Evolutionary conservation across 2,329 filamentous ascomycete species (phyloP), one percentile per base, ranked within the genome.

Genomic region (Botrytis porri): DNA sequence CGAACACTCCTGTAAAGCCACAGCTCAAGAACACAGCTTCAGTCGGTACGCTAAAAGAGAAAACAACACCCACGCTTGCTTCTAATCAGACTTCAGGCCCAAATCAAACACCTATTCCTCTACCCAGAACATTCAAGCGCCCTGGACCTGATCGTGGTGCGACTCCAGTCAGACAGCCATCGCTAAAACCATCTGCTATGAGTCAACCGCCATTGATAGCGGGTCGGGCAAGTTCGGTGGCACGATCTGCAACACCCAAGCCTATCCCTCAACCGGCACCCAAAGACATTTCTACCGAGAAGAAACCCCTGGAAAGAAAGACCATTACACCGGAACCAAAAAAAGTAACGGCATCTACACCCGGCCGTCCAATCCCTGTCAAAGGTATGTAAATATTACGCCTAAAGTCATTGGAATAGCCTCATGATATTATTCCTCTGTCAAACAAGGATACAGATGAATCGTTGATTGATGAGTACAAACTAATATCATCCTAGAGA

Each of bases 131-230:
- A n/a, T 60, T 72, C 20, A 67, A 18, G 20, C 65, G 70, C 59
- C 70, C 62, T 60, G 70, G 70, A 67, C 70, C 48, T 61, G 70
- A 66, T 48, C 43, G 65, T 32, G 35, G 65, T 57, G 51, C 65
- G 7, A 69, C 65, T 57, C 65, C 48, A 16, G 37, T 69, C 51
- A 61, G 43, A 69, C 41, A 66, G 48, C 63, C 10, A 16, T 16
- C 63, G 20, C 10, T 43, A n/a, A 72, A 72, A 39, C 54, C 63
- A 32, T 60, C 63, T 10, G 39, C 63, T 18, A 69, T 59, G 64
- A 72, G 35, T 41, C 70, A 72, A 60, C 51, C 70, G 18, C 61
- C 70, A 37, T 59, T 72, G n/a, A n/a, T 48, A 29, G 63, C 65
- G 51, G 43, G 51, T 12, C 51, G 43, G 4, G 25, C 35, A 29